These are phyloP conservation scores for Beauveria sp. DNA, from an alignment of 2,329 filamentous ascomycete species.

Conservation along the genomic window DNA sequence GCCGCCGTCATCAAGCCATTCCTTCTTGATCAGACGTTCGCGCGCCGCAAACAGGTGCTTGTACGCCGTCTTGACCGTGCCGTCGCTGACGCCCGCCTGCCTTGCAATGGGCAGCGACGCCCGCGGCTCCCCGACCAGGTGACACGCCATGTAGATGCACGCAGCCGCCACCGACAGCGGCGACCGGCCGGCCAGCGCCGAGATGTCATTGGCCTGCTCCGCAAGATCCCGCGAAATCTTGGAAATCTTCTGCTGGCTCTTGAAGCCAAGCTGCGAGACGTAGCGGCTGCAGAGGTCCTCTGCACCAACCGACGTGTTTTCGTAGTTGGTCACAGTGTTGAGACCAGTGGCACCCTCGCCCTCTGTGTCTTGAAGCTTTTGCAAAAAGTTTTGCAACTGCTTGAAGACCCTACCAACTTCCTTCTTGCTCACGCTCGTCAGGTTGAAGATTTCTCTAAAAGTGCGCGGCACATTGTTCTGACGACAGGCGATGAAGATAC, in stretches of 20 bases:
- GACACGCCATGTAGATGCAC: conserved; percentile 92
- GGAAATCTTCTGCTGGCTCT: conserved; percentile 64
- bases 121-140: conserved; percentile 72
- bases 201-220: conserved; percentile 65
- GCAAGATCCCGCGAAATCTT: conserved; percentile 76
- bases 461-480: conserved; percentile 81
- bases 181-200: conserved; percentile 83
- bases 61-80: conserved; percentile 94
- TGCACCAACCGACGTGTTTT: conserved; percentile 70
- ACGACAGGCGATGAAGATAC: conserved; percentile 95
- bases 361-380: conserved; percentile 57
- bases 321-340: conserved; percentile 60
- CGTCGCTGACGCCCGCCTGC: conserved; percentile 87
- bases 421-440: conserved; percentile 93
- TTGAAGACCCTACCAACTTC: conserved; percentile 97
- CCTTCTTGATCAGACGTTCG: conserved; percentile 64
- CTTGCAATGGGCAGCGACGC: conserved; percentile 78
- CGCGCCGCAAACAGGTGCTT: conserved; percentile 73
- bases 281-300: conserved; percentile 83
- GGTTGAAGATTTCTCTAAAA: conserved; percentile 87
- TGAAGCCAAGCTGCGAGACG: conserved; percentile 72
- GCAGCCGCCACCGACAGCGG: conserved; percentile 90
- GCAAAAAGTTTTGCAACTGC: conserved; percentile 78
- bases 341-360: conserved; percentile 38
- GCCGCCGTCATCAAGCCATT: conserved; percentile 67